Evolutionary conservation across 2,329 filamentous ascomycete species (phyloP).

Genomic region (Penicillium sp.): DNA sequence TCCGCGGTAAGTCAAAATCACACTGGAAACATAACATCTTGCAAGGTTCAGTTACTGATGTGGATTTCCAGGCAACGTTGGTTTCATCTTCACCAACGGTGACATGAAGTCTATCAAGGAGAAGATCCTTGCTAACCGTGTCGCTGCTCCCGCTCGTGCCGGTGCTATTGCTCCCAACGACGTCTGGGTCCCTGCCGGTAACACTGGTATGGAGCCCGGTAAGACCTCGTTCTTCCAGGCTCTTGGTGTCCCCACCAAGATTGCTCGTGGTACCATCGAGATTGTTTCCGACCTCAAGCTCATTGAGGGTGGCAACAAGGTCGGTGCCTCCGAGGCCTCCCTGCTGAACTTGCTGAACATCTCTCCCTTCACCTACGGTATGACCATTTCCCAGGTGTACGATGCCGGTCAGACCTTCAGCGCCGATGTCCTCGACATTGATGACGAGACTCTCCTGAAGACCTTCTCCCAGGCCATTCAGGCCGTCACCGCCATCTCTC

Average conservation of each 20-base stretch:
- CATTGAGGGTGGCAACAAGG: constrained; percentile 87
- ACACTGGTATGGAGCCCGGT: constrained; percentile 99
- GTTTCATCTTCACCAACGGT: constrained; percentile 98
- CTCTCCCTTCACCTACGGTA: constrained; percentile 99
- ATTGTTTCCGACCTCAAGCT: constrained; percentile 98
- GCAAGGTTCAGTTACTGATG: constrained; percentile 4
- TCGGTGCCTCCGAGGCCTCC: constrained; percentile 97
- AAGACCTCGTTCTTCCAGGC: constrained; percentile 99
- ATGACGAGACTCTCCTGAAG: constrained; percentile 90
- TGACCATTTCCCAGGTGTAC: constrained; percentile 95
- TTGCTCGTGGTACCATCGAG: constrained; percentile 99
- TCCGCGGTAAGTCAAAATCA: constrained; percentile 64
- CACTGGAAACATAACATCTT: not conserved
- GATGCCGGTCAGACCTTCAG: constrained; percentile 94
- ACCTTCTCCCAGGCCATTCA: constrained; percentile 77
- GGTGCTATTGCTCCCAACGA: constrained; percentile 92
- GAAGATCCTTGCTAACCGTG: constrained; percentile 95
- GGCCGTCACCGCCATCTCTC: constrained; percentile 86
- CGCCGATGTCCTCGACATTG: constrained; percentile 83
- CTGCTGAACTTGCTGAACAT: constrained; percentile 99
- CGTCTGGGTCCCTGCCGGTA: constrained; percentile 94
- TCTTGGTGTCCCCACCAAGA: constrained; percentile 99
- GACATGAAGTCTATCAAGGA: constrained; percentile 91
- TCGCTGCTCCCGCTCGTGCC: constrained; percentile 95
- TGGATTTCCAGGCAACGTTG: constrained; percentile 70